Conservation (phyloP, 2,329 filamentous ascomycete genomes). For the Harringtonia lauricola region DNA sequence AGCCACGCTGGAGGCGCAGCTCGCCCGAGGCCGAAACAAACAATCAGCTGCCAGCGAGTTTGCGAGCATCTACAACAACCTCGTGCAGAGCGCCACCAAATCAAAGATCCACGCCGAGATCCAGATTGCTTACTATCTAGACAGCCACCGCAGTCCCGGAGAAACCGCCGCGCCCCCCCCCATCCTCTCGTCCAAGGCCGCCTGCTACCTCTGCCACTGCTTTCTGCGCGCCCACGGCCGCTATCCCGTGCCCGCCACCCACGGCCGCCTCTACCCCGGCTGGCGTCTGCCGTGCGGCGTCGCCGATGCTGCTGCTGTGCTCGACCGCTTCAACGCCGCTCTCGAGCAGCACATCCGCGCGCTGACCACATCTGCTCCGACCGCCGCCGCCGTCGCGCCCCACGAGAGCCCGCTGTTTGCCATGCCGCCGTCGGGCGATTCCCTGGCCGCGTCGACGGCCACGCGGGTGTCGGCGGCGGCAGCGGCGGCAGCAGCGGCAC, state of each 20-base stretch:
- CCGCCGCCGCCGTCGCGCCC: not conserved
- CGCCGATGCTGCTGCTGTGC: not conserved
- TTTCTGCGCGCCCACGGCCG: constrained; percentile 30
- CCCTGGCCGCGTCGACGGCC: not conserved
- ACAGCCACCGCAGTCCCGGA: constrained; percentile 18
- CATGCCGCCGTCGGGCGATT: not conserved
- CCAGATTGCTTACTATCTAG: constrained; percentile 29
- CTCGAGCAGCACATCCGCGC: not conserved
- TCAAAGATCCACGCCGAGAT: constrained; percentile 38
- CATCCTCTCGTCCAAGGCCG: constrained; percentile 36
- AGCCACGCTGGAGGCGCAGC: not conserved
- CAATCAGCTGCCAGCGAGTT: too few relatives aligned
- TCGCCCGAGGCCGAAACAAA: not conserved
- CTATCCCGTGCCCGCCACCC: constrained; percentile 27
- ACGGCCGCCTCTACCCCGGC: constrained; percentile 31
- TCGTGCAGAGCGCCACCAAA: constrained; percentile 4
- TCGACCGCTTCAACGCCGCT: not conserved
- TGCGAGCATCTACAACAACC: not conserved
- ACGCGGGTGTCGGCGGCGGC: not conserved
- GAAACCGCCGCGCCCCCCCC: constrained; percentile 22
- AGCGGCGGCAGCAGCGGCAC: not conserved
- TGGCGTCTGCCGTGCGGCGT: constrained; percentile 28
- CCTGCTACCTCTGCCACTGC: constrained; percentile 38
- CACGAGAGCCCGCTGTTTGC: not conserved
- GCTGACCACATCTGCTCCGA: too few relatives aligned